These are phyloP conservation scores for Aciculoconidium aculeatum DNA, from an alignment of 805 yeast genomes.

Conservation along the genomic window DNA sequence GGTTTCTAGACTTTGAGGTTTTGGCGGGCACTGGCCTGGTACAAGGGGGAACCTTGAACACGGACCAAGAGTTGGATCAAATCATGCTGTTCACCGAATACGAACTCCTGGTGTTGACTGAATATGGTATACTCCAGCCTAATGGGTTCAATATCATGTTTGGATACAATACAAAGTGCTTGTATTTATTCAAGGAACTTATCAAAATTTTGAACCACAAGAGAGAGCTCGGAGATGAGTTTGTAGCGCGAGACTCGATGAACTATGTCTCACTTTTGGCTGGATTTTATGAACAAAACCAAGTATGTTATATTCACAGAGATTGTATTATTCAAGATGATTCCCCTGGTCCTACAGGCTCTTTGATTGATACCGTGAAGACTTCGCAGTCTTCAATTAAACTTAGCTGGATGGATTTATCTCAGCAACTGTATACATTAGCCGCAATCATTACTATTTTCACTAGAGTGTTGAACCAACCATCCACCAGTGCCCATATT, in stretches of 20 bases:
- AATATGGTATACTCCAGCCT: constrained; percentile 34
- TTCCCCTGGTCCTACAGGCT: constrained; percentile 23
- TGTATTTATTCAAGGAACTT: constrained; percentile 32
- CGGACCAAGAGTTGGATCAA: constrained; percentile 40
- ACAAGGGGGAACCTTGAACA: constrained; percentile 49
- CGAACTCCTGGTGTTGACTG: constrained; percentile 31
- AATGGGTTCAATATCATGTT: constrained; percentile 46
- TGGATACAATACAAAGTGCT: constrained; percentile 42
- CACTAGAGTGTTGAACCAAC: constrained; percentile 28
- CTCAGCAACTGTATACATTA: constrained; percentile 41
- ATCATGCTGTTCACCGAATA: constrained; percentile 21
- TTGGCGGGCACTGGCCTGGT: constrained; percentile 51
- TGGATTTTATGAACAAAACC: constrained; percentile 24
- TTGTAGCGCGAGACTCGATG: constrained; percentile 14
- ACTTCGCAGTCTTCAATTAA: constrained; percentile 9
- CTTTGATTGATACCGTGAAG: constrained; percentile 11
- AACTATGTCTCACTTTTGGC: constrained; percentile 23
- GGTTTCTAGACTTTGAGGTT: constrained; percentile 54
- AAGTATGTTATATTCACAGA: constrained; percentile 22
- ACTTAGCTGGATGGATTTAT: constrained; percentile 51
- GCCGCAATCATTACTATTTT: constrained; percentile 29
- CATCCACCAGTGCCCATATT: constrained; percentile 28
- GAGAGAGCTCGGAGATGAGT: constrained; percentile 12
- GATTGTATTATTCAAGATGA: constrained; percentile 24
- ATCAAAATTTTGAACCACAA: constrained; percentile 30